Percentiles rank a stretch among this genome's conserved stretches.
Evolutionary conservation across 192 early-diverging fungal genomes (phyloP).

Genomic region (Dissophora ornata): DNA sequence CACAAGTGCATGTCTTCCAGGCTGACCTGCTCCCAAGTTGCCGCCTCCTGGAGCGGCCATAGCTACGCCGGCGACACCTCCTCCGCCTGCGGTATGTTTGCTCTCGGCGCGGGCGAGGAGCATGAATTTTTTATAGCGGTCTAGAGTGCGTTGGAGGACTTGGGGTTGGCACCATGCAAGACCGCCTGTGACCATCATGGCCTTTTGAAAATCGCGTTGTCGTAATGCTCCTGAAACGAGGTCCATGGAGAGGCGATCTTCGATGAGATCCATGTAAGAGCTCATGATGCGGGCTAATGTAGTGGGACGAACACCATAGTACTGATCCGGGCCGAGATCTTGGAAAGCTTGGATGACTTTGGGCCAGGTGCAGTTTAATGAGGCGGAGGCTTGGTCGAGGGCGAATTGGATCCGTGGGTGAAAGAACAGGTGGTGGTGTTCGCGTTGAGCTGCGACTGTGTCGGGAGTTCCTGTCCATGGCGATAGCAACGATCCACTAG

Average conservation of each 20-base stretch:
- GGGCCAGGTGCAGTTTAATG: slow-evolving; percentile 48
- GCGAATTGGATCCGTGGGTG: slow-evolving; percentile 49
- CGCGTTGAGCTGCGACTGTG: slow-evolving; percentile 17
- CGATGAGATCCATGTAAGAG: slow-evolving; percentile 36
- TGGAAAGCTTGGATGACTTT: slow-evolving; percentile 47
- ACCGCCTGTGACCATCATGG: slow-evolving; percentile 55
- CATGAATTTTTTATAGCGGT: slow-evolving; percentile 47
- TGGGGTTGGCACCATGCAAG: slow-evolving; percentile 49
- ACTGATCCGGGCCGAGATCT: slow-evolving; percentile 45
- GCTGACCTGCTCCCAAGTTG: slow-evolving; percentile 8
- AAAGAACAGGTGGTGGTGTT: slow-evolving; percentile 53
- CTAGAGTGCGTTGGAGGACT: slow-evolving; percentile 35
- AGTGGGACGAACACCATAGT: slow-evolving; percentile 46
- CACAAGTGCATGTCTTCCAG: slow-evolving; percentile 53
- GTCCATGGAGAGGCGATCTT: slow-evolving; percentile 45
- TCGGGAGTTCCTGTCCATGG: slow-evolving; percentile 38
- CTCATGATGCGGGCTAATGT: slow-evolving; percentile 38
- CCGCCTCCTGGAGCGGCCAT: slow-evolving; percentile 34
- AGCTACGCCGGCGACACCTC: neutral
- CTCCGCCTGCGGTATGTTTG: slow-evolving; percentile 12
- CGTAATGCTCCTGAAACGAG: slow-evolving; percentile 37
- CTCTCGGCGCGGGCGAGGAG: slow-evolving; percentile 29
- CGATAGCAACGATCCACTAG: slow-evolving; percentile 49
- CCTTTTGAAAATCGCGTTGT: slow-evolving; percentile 51
- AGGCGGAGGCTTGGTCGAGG: slow-evolving; percentile 37